phyloP scores from a whole-genome alignment of 768 basidiomycete species.

The Collybiopsis luxurians region DNA sequence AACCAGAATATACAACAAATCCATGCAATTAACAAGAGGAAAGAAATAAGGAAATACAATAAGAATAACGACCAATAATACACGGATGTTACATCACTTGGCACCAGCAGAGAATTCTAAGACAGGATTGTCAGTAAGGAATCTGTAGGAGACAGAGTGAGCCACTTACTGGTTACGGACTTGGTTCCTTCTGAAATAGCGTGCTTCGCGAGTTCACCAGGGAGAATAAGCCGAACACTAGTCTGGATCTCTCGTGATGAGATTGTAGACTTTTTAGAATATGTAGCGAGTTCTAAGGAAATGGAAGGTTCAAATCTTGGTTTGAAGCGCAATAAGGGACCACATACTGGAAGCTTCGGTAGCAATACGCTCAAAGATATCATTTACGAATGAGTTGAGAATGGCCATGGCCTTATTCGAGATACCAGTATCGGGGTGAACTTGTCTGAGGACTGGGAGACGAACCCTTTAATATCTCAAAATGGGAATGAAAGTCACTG shows the following conservation, averaged over 20 bases:
- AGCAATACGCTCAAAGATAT: constrained; percentile 81
- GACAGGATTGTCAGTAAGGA: constrained; percentile 2
- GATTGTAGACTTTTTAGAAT: constrained; percentile 89
- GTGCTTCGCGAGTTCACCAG: constrained; percentile 85
- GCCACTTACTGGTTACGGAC: constrained; percentile 56
- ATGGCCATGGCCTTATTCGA: constrained; percentile 88
- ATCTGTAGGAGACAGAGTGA: neutral
- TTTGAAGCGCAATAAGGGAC: neutral
- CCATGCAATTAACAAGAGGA: neutral
- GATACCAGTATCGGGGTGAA: constrained; percentile 92
- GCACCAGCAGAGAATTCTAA: constrained; percentile 54
- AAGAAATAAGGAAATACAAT: neutral
- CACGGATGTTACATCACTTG: constrained; percentile 26
- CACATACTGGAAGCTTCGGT: constrained; percentile 66
- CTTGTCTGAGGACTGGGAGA: constrained; percentile 77
- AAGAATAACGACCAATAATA: constrained; percentile 2
- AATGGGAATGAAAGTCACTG: no score
- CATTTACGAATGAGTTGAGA: constrained; percentile 81
- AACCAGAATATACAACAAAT: constrained; percentile 8
- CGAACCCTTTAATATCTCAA: no score
- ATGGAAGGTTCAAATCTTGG: neutral
- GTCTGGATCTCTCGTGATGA: constrained; percentile 92
- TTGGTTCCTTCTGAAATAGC: constrained; percentile 86
- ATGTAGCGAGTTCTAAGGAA: constrained; percentile 68
- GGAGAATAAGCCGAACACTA: constrained; percentile 76